Evolutionary conservation across 1,284 basidiomycete species (phyloP), one percentile per base, ranked within the genome.

Genomic region (Melampsora americana): DNA sequence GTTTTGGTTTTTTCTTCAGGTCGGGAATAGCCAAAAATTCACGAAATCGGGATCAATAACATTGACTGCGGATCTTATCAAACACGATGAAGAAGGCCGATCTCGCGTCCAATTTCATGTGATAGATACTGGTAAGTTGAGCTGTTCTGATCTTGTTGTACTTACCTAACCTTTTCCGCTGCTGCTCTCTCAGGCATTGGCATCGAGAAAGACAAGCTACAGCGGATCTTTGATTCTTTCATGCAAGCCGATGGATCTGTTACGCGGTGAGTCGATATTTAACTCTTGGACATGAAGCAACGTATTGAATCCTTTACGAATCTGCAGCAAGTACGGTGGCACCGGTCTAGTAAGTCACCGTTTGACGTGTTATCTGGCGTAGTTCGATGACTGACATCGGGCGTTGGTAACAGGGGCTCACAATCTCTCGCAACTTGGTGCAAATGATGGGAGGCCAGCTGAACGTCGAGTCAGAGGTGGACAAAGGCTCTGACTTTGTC

Each of bases 361-460:
- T 16, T 11, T 26, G 12, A 42, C 53, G 26, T 16, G 26, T 23
- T 28, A 48, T 23, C 46, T 28, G 35, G 9, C n/a, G 20, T 12
- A 42, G 5, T 44, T 28, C 20, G 28, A 26, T 23, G 50, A 14
- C 28, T 73, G 23, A 73, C 35, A n/a, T 64, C 16, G 35, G 23
- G 0, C 20, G 16, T 66, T 66, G 32, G n/a, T 66, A 42, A 60
- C 32, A 75, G 73, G 74, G 74, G 5, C 50, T 76, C n/a, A 76
- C 74, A 16, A 76, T 76, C 42, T 76, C 74, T 2, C 66, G 67
- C 20, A 69, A 69, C 46, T 65, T 76, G 61, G 74, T 76, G 30
- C 66, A 76, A 64, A 69, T 76, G 74, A 76, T 76, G 74, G 74
- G 74, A 28, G 74, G 74, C 12, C 66, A 69, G 30, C 46, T 76